Evolutionary conservation across 306 rosid species (phyloP).

Genomic region (Malus orientalis): DNA sequence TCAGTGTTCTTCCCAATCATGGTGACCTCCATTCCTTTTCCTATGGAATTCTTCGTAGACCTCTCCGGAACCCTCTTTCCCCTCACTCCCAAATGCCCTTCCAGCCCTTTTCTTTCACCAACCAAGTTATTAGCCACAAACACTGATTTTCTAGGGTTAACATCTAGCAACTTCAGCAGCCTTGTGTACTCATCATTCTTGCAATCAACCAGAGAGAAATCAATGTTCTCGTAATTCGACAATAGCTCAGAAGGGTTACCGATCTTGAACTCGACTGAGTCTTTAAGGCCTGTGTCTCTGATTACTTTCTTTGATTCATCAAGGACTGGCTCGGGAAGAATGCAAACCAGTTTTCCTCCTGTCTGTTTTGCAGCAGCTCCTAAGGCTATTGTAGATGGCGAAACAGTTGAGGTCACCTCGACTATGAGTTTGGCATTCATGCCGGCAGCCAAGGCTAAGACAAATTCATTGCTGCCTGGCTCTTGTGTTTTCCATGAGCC

Average conservation of each 20-base stretch:
- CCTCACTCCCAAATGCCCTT: slow-evolving; percentile 23
- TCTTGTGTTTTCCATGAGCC: slow-evolving; percentile 41
- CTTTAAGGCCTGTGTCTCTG: slow-evolving; percentile 37
- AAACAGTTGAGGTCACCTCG: slow-evolving; percentile 46
- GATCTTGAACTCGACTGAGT: slow-evolving; percentile 51
- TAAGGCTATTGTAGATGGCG: slow-evolving; percentile 55
- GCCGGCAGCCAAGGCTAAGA: slow-evolving; percentile 71
- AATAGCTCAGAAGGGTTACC: slow-evolving; percentile 45
- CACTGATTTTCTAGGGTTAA: slow-evolving; percentile 47
- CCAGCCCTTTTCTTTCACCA: slow-evolving; percentile 31
- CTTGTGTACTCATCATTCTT: slow-evolving; percentile 28
- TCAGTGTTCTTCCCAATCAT: slow-evolving; percentile 28
- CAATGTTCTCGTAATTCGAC: slow-evolving; percentile 41
- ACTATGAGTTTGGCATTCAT: slow-evolving; percentile 62
- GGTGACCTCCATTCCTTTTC: slow-evolving; percentile 52
- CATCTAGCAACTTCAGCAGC: slow-evolving; percentile 37
- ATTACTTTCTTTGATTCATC: slow-evolving; percentile 37
- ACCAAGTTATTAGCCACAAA: slow-evolving; percentile 48
- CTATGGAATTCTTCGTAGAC: slow-evolving; percentile 44
- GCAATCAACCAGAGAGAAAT: slow-evolving; percentile 57
- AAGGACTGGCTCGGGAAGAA: slow-evolving; percentile 46
- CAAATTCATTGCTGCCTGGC: slow-evolving; percentile 54
- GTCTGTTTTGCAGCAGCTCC: slow-evolving; percentile 58
- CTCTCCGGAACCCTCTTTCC: slow-evolving; percentile 34
- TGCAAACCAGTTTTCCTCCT: slow-evolving; percentile 50